Conservation (phyloP, 1,284 basidiomycete species). For the Fomitopsis betulina region DNA sequence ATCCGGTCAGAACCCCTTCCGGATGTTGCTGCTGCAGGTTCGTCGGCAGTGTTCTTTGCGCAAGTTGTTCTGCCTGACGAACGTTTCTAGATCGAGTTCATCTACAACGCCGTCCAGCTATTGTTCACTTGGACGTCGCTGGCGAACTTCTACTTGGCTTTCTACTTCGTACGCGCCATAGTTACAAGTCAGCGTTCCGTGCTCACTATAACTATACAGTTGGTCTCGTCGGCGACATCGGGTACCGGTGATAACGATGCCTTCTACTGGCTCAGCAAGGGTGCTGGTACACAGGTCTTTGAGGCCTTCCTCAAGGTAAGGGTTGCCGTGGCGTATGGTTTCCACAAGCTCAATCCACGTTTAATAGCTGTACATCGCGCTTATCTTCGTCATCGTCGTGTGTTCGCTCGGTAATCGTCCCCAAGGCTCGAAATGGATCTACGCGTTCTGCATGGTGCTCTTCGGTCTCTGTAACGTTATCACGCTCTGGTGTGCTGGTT, state of each 20-base stretch:
- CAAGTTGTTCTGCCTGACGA: neutral
- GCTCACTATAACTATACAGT: constrained; percentile 29
- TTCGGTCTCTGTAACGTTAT: constrained; percentile 76
- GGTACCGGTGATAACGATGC: constrained; percentile 50
- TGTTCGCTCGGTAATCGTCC: constrained; percentile 87
- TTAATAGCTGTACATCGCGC: constrained; percentile 61
- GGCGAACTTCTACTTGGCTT: constrained; percentile 80
- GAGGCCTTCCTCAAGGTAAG: constrained; percentile 76
- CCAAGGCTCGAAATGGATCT: constrained; percentile 85
- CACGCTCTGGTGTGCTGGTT: constrained; percentile 85
- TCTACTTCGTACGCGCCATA: constrained; percentile 66
- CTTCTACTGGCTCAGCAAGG: constrained; percentile 71
- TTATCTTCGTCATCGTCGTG: constrained; percentile 71
- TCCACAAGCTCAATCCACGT: constrained; percentile 6
- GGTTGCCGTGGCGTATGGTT: constrained; percentile 2
- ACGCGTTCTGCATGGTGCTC: constrained; percentile 66
- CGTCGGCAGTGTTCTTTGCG: neutral
- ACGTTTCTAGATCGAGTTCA: constrained; percentile 60
- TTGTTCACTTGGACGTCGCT: constrained; percentile 83
- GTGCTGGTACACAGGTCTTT: constrained; percentile 74
- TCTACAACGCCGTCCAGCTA: constrained; percentile 77
- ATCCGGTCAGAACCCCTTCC: constrained; percentile 84
- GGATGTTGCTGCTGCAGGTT: constrained; percentile 77
- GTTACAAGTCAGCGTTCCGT: no score
- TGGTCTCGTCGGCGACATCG: constrained; percentile 74